Evolutionary conservation across 2,329 filamentous ascomycete species (phyloP).

Genomic region (Sclerotinia minor): DNA sequence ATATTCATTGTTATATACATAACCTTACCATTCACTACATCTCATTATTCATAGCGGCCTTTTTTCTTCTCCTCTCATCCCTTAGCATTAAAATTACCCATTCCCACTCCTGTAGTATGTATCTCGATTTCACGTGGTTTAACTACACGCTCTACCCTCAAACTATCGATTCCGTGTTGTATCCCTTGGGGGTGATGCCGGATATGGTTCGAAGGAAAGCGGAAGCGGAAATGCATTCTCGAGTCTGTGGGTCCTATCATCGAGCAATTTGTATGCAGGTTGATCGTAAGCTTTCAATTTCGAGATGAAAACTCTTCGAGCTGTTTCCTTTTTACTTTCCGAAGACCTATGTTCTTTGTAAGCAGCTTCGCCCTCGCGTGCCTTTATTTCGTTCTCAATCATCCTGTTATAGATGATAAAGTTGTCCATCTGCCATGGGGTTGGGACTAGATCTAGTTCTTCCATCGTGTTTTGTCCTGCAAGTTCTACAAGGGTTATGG

Average conservation of each 20-base stretch:
- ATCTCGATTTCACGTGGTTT: not conserved
- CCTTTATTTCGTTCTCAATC: slow-evolving; percentile 44
- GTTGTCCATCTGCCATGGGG: slow-evolving; percentile 57
- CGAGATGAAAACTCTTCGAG: slow-evolving; percentile 21
- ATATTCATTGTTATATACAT: not conserved
- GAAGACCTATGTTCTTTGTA: slow-evolving; percentile 33
- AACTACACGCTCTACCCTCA: not conserved
- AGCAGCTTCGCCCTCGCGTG: slow-evolving; percentile 44
- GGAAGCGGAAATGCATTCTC: slow-evolving; percentile 22
- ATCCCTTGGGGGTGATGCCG: not conserved
- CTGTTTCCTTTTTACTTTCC: slow-evolving; percentile 28
- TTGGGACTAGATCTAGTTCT: slow-evolving; percentile 47
- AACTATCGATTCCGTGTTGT: not conserved
- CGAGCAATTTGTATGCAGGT: slow-evolving; percentile 1
- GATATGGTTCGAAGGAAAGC: slow-evolving; percentile 2
- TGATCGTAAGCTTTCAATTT: slow-evolving; percentile 23
- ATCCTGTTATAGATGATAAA: slow-evolving; percentile 53
- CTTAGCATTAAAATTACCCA: not conserved
- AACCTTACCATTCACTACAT: not conserved
- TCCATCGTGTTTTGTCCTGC: slow-evolving; percentile 47
- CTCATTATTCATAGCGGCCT: not conserved
- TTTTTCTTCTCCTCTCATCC: not conserved
- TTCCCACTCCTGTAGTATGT: not conserved
- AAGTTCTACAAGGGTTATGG: slow-evolving; percentile 50
- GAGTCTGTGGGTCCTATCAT: slow-evolving; percentile 15